phyloP scores from a whole-genome alignment of 768 basidiomycete genomes.

The Dioszegia aurantiaca region DNA sequence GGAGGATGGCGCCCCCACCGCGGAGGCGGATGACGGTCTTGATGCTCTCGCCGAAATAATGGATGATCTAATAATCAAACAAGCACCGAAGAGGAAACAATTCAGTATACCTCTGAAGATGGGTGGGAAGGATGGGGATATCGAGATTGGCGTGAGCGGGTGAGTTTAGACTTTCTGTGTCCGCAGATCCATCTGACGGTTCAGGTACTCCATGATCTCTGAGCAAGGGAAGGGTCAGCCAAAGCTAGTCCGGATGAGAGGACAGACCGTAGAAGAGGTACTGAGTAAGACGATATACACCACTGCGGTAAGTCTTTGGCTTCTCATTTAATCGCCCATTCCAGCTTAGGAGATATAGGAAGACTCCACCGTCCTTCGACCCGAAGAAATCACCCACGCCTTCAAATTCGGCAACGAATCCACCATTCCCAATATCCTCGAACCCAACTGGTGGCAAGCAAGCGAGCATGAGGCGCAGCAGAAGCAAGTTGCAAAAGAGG shows the following conservation, averaged over 20 bases:
- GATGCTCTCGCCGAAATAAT: slow-evolving; percentile 42
- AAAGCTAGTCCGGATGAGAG: slow-evolving; percentile 74
- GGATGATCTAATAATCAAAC: slow-evolving; percentile 40
- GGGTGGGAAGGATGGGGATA: slow-evolving; percentile 59
- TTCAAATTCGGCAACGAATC: slow-evolving; percentile 51
- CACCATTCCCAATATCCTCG: slow-evolving; percentile 41
- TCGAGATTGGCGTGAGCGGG: slow-evolving; percentile 54
- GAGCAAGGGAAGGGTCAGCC: slow-evolving; percentile 81
- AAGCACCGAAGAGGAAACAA: slow-evolving; percentile 68
- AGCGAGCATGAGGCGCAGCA: slow-evolving; percentile 26
- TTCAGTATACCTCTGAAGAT: slow-evolving; percentile 80
- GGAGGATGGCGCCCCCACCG: slow-evolving; percentile 59
- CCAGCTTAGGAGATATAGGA: slow-evolving; percentile 31
- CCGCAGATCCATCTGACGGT: slow-evolving; percentile 15
- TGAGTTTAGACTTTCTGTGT: too few species aligned
- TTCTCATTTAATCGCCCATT: background rate
- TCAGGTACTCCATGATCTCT: slow-evolving; percentile 82
- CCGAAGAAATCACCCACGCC: slow-evolving; percentile 53
- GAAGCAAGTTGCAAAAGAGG: slow-evolving; percentile 34
- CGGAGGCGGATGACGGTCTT: slow-evolving; percentile 56
- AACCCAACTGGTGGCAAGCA: slow-evolving; percentile 47
- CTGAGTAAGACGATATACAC: slow-evolving; percentile 67
- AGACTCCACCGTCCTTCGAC: slow-evolving; percentile 47
- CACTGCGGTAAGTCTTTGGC: slow-evolving; percentile 62
- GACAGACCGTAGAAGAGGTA: slow-evolving; percentile 77